Percentiles rank a stretch among this genome's conserved stretches.
phyloP scores from a whole-genome alignment of 805 yeast species.

The Isabelozyma gotoi region DNA sequence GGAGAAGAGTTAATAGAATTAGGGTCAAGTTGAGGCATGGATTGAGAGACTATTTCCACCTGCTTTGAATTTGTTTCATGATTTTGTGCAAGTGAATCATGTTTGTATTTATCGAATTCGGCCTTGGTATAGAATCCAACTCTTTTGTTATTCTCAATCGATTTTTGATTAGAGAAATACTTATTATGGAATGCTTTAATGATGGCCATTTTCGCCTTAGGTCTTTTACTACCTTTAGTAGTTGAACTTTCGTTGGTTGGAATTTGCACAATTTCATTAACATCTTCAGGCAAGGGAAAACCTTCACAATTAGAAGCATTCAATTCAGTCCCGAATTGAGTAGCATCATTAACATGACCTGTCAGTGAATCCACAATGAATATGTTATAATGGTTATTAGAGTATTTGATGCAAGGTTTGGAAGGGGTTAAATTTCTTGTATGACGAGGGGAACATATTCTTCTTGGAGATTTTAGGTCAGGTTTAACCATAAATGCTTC shows the following conservation, averaged over 20 bases:
- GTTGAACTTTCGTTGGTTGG: conserved; percentile 41
- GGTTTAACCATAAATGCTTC: conserved; percentile 8
- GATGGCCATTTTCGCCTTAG: conserved; percentile 37
- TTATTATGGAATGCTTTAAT: conserved; percentile 32
- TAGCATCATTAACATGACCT: conserved; percentile 61
- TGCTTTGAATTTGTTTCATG: not conserved
- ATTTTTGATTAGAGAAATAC: conserved; percentile 1
- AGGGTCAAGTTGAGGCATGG: not conserved
- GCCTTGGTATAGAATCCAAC: conserved; percentile 30
- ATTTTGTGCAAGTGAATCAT: conserved; percentile 5
- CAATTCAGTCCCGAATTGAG: conserved; percentile 67
- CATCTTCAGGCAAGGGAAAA: conserved; percentile 58
- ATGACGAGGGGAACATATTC: conserved; percentile 46
- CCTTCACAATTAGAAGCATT: conserved; percentile 63
- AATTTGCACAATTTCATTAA: conserved; percentile 58
- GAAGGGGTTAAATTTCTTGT: conserved; percentile 17
- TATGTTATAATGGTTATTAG: conserved; percentile 26
- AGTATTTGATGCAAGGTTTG: conserved; percentile 31
- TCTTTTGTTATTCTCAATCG: conserved; percentile 2
- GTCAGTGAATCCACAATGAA: conserved; percentile 62
- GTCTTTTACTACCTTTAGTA: conserved; percentile 6
- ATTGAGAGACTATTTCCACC: not conserved
- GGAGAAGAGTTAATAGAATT: not conserved
- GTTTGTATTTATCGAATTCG: conserved; percentile 23
- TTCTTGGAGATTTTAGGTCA: conserved; percentile 31